Base-by-base conservation (phyloP, 768 basidiomycete species). In the Suillus ampliporus region DNA sequence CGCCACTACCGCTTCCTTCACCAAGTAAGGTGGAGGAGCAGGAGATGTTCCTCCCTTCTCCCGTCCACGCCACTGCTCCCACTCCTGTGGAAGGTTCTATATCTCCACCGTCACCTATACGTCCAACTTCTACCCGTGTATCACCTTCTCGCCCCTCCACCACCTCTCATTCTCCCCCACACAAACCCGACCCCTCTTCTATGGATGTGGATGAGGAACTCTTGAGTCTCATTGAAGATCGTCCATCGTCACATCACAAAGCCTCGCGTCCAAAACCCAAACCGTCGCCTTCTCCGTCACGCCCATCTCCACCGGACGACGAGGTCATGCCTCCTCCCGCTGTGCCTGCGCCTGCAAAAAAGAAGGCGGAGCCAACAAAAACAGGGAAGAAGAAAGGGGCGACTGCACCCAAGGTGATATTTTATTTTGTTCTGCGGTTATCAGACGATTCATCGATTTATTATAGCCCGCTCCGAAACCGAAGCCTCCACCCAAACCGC, bases 141-240 rank as follows among this genome's bases (percentile, higher is more conserved):
- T 40, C 54, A 26, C 53, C 53, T 40, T 1, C 6, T 13, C 23
- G 37, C 17, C 40, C 37, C 11, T 56, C 43, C 43, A 7, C 43
- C 19, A 8, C n/a, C 19, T 4, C 21, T 6, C 54, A 56, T 17
- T 40, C 54, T 56, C 54, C 54, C 23, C 38, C 26, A 56, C 54
- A 26, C 26, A 56, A 65, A n/a, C 38, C 69, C 61, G 46, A 77
- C 74, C 77, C 68, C 76, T 77, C 63, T 69, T 79, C 62, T 78
- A 77, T 75, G 71, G 78, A 88, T 60, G 84, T 83, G 14, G 82
- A 83, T 13, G 79, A 89, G 65, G 90, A 91, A 74, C 74, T 91
- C 54, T 79, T 91, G 61, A 89, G 89, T 67, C 77, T 92, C 28
- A 78, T 92, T 35, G 90, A 89, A 68, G 89, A 86, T 66, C 75